Percentiles rank a stretch among this genome's conserved stretches.
phyloP scores from a whole-genome alignment of 441 rosid species.

The Bruguiera hainesii region DNA sequence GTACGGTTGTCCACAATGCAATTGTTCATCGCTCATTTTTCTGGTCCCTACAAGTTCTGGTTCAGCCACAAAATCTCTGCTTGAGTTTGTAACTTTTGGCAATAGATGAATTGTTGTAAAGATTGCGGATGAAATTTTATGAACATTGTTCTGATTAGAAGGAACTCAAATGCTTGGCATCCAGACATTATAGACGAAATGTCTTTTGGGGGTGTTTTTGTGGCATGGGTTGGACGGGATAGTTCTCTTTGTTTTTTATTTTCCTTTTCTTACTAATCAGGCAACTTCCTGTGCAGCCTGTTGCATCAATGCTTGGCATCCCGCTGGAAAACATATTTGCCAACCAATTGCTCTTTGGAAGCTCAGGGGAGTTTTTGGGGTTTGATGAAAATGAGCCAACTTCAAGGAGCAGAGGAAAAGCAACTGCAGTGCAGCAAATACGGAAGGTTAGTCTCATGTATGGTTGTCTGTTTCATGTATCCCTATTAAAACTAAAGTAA shows the following conservation, averaged over 20 bases:
- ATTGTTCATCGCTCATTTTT: slow-evolving; percentile 12
- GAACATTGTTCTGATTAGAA: too few relatives aligned
- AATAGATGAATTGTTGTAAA: background rate
- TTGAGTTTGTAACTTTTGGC: background rate
- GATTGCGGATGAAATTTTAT: too few relatives aligned
- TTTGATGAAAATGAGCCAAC: slow-evolving; percentile 90
- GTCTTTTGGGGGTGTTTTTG: too few relatives aligned
- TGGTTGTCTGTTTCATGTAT: slow-evolving; percentile 10
- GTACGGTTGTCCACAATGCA: slow-evolving; percentile 35
- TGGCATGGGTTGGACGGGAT: too few relatives aligned
- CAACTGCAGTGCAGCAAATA: slow-evolving; percentile 85
- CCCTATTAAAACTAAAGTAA: slow-evolving; percentile 13
- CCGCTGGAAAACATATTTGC: slow-evolving; percentile 82
- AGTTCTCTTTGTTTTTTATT: background rate
- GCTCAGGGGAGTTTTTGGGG: slow-evolving; percentile 71
- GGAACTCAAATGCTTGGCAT: too few relatives aligned
- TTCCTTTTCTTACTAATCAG: slow-evolving; percentile 2
- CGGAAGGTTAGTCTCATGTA: slow-evolving; percentile 50
- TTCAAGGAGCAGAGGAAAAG: slow-evolving; percentile 97
- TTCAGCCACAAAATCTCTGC: too few relatives aligned
- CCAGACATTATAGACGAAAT: too few relatives aligned
- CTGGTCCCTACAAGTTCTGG: background rate
- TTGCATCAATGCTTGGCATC: slow-evolving; percentile 82
- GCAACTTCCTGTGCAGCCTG: slow-evolving; percentile 55
- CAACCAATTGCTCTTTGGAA: slow-evolving; percentile 73